Evolutionary conservation across 2,329 filamentous ascomycete species (phyloP).

Genomic region (Lasiodiplodia gonubiensis): DNA sequence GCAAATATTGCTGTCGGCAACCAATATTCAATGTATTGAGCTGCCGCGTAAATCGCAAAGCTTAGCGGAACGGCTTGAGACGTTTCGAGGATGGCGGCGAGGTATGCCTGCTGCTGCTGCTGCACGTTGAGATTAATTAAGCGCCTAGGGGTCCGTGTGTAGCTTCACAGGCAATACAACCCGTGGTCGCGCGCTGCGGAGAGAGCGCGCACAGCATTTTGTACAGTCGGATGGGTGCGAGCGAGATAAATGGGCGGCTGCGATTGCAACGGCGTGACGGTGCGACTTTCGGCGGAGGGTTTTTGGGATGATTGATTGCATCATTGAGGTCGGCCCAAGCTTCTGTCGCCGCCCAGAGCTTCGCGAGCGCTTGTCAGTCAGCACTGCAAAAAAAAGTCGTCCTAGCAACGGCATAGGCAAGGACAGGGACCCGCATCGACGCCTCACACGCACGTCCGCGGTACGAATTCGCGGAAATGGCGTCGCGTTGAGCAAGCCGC

Average conservation of each 20-base stretch:
- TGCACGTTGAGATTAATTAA: slow-evolving; percentile 26
- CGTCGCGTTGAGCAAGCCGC: slow-evolving; percentile 23
- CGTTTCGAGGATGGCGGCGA: slow-evolving; percentile 9
- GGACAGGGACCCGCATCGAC: slow-evolving; percentile 1
- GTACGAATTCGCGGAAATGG: slow-evolving; percentile 22
- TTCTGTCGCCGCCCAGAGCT: not conserved
- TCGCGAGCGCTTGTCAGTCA: slow-evolving; percentile 6
- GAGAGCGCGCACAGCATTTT: not conserved
- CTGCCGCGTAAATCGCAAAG: slow-evolving; percentile 11
- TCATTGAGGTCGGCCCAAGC: slow-evolving; percentile 26
- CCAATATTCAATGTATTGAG: slow-evolving; percentile 13
- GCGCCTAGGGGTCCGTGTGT: slow-evolving; percentile 25
- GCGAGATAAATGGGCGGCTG: not conserved
- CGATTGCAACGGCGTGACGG: not conserved
- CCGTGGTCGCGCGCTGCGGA: slow-evolving; percentile 7
- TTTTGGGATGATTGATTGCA: slow-evolving; percentile 16
- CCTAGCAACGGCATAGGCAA: slow-evolving; percentile 23
- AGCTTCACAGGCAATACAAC: slow-evolving; percentile 9
- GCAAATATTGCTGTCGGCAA: not conserved
- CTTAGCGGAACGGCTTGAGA: slow-evolving; percentile 3
- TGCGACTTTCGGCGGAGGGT: slow-evolving; percentile 4
- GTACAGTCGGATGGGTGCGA: not conserved
- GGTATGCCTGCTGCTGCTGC: slow-evolving; percentile 9
- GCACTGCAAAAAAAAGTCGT: slow-evolving; percentile 5
- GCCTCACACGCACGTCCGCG: slow-evolving; percentile 7